Conservation (phyloP, 2,329 filamentous ascomycete genomes). For the Ophiostoma piceae region DNA sequence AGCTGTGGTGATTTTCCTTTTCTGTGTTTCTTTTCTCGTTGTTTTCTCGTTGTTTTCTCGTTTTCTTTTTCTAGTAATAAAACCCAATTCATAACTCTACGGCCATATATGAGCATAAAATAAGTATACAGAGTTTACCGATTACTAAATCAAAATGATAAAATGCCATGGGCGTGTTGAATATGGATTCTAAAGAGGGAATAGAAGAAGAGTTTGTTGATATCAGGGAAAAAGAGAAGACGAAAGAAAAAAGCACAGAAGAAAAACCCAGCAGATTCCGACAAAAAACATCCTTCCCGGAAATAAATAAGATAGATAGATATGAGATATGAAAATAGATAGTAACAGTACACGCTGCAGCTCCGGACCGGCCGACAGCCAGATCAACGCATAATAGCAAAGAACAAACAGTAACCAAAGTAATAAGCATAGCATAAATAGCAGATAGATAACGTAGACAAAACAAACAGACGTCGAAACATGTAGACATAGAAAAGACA, state of each 20-base stretch:
- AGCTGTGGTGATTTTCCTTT: too few relatives aligned
- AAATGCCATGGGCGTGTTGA: not conserved
- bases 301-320: not conserved
- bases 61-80: too few relatives aligned
- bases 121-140: too few relatives aligned
- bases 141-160: not conserved
- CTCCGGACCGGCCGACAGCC: not conserved
- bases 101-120: too few relatives aligned
- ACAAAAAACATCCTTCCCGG: not conserved
- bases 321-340: not conserved
- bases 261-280: not conserved
- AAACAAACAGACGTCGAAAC: not conserved
- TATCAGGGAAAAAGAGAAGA: not conserved
- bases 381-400: not conserved
- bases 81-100: too few relatives aligned
- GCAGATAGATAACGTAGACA: conserved; percentile 1
- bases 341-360: not conserved
- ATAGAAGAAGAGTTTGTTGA: not conserved
- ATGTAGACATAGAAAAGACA: conserved; percentile 12
- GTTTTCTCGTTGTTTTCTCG: too few relatives aligned
- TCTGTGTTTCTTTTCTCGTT: too few relatives aligned
- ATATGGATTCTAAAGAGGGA: not conserved
- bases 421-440: not conserved
- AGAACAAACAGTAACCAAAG: not conserved
- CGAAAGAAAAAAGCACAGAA: not conserved